These are phyloP conservation scores for Kingdonia uniflora DNA, from an alignment of 164 flowering plant species.

Conservation along the genomic window DNA sequence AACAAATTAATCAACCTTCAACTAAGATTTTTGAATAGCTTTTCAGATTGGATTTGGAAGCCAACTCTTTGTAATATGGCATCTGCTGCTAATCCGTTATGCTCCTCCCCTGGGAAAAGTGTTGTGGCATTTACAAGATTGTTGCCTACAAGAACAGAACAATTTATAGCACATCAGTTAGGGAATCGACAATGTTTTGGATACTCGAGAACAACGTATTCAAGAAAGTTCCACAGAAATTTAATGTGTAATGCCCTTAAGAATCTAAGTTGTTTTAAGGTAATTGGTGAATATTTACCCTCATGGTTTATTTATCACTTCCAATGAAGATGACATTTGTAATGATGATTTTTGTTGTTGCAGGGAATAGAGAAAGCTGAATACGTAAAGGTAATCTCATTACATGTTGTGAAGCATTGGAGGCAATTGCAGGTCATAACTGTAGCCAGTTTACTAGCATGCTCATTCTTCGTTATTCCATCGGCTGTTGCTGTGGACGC, in stretches of 20 bases:
- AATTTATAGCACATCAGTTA: constrained; percentile 9
- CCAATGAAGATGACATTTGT: not conserved
- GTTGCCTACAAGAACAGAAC: constrained; percentile 9
- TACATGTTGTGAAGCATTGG: constrained; percentile 25
- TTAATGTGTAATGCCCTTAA: constrained; percentile 1
- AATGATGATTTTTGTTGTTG: not conserved
- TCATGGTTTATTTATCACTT: constrained; percentile 4
- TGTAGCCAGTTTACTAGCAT: constrained; percentile 35
- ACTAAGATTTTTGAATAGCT: constrained; percentile 3
- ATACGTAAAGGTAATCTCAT: constrained; percentile 4
- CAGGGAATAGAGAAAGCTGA: constrained; percentile 19
- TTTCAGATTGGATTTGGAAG: constrained; percentile 19
- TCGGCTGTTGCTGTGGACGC: constrained; percentile 71
- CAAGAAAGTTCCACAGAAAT: constrained; percentile 8
- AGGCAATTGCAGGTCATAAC: constrained; percentile 23
- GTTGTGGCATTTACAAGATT: constrained; percentile 11
- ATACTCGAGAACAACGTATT: constrained; percentile 15
- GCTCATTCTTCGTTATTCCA: constrained; percentile 36
- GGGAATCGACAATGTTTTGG: constrained; percentile 9
- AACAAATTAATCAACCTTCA: too few relatives aligned
- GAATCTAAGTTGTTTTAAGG: constrained; percentile 18
- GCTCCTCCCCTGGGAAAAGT: constrained; percentile 19
- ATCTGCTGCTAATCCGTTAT: constrained; percentile 20
- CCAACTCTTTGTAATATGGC: constrained; percentile 23
- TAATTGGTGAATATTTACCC: constrained; percentile 7